phyloP scores from a whole-genome alignment of 768 basidiomycete genomes.

The Porpolomopsis calyptriformis region DNA sequence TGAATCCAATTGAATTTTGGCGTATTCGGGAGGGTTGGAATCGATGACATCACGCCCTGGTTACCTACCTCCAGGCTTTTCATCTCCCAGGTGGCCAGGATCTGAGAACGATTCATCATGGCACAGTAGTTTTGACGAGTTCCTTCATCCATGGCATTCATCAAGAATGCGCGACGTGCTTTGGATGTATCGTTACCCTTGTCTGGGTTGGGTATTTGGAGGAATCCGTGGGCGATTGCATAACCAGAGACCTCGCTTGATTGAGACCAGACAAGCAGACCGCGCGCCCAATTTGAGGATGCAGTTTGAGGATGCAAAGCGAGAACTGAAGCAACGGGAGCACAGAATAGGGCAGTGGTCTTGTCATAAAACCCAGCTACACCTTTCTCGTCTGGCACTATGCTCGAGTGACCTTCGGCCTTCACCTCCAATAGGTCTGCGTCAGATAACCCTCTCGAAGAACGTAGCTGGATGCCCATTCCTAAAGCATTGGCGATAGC shows the following conservation, averaged over 20 bases:
- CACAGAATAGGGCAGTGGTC: conserved; percentile 11
- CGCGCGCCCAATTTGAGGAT: conserved; percentile 9
- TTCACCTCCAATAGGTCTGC: neutral
- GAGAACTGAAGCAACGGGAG: conserved; percentile 13
- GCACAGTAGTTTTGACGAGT: conserved; percentile 5
- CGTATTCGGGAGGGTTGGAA: conserved; percentile 9
- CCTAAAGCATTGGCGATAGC: conserved; percentile 2
- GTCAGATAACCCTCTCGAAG: neutral
- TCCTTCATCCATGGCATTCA: conserved; percentile 7
- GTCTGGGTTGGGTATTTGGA: neutral
- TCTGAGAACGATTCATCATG: conserved; percentile 1
- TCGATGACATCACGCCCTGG: conserved; percentile 10
- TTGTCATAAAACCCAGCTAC: conserved; percentile 7
- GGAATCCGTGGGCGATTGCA: conserved; percentile 12
- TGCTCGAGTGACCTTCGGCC: too few species aligned
- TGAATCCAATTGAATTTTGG: conserved; percentile 12
- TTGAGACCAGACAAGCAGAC: conserved; percentile 14
- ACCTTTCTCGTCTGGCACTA: neutral
- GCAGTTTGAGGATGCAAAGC: conserved; percentile 10
- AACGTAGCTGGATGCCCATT: conserved; percentile 3
- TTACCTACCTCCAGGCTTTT: conserved; percentile 9
- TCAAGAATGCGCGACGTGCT: conserved; percentile 4
- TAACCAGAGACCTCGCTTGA: conserved; percentile 8
- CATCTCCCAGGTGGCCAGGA: conserved; percentile 13
- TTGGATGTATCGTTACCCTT: neutral